A percentile compares a stretch with the other conserved stretches of the same genome.
phyloP scores from a whole-genome alignment of 1,284 basidiomycete species.

The Chalciporus sp. region DNA sequence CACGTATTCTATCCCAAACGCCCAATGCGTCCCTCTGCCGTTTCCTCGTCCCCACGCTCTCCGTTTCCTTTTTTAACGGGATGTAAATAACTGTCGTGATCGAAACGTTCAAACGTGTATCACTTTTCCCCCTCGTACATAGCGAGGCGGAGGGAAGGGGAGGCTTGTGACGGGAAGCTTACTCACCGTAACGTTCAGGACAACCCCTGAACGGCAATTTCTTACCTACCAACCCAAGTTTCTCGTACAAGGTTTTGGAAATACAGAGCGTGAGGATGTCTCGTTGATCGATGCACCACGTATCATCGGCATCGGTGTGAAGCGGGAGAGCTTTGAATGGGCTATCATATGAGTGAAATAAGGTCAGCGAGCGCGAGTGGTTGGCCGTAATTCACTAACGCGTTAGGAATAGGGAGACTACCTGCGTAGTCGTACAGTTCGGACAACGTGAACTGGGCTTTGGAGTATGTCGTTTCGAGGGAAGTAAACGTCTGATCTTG shows the following conservation, averaged over 20 bases:
- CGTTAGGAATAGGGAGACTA: conserved; percentile 2
- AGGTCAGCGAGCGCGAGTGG: neutral
- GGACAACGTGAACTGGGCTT: conserved; percentile 42
- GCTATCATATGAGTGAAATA: conserved; percentile 22
- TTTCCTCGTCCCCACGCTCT: conserved; percentile 35
- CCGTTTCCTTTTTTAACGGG: conserved; percentile 40
- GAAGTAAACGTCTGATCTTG: conserved; percentile 41
- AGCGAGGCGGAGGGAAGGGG: neutral
- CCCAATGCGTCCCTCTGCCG: conserved; percentile 41
- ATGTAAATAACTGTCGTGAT: conserved; percentile 45
- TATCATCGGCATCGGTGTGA: conserved; percentile 45
- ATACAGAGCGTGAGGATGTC: conserved; percentile 58
- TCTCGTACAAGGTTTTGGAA: conserved; percentile 56
- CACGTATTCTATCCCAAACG: conserved; percentile 43
- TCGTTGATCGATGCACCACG: conserved; percentile 65
- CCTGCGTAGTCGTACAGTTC: conserved; percentile 42
- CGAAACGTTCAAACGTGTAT: neutral
- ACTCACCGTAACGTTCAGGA: conserved; percentile 52
- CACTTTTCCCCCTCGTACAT: neutral
- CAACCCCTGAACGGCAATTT: conserved; percentile 50
- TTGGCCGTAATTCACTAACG: conserved; percentile 13
- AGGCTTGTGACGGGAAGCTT: neutral
- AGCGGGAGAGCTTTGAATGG: conserved; percentile 41
- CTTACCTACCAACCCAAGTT: conserved; percentile 56
- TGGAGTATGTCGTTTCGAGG: conserved; percentile 46